phyloP scores from a whole-genome alignment of 2,329 filamentous ascomycete genomes.

The Pseudogymnoascus sp. region DNA sequence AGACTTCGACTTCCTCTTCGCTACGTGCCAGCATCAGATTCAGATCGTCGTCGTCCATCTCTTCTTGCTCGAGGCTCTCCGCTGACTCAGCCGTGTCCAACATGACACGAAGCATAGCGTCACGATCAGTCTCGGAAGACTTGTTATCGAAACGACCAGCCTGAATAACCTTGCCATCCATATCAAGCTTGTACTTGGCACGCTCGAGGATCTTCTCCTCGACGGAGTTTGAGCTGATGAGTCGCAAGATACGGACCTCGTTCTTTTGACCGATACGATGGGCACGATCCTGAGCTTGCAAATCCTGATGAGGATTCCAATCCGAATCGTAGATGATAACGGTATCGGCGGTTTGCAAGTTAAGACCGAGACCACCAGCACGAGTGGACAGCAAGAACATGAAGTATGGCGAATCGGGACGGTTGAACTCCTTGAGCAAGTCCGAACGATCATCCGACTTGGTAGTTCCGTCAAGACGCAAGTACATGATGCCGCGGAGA shows the following conservation, averaged over 20 bases:
- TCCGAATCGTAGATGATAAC: slow-evolving; percentile 99
- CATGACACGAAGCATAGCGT: slow-evolving; percentile 89
- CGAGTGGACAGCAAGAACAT: slow-evolving; percentile 98
- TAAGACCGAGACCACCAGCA: slow-evolving; percentile 94
- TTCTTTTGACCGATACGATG: slow-evolving; percentile 99
- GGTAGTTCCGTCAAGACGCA: slow-evolving; percentile 91
- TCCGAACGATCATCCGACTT: slow-evolving; percentile 97
- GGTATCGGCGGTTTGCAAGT: slow-evolving; percentile 93
- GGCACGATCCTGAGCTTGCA: slow-evolving; percentile 98
- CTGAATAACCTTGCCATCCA: slow-evolving; percentile 99
- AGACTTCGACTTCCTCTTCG: slow-evolving; percentile 67
- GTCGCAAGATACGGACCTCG: slow-evolving; percentile 88
- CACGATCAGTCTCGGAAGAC: slow-evolving; percentile 95
- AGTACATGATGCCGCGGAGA: slow-evolving; percentile 71
- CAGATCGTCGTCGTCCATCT: slow-evolving; percentile 97
- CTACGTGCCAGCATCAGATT: slow-evolving; percentile 89
- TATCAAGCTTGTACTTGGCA: slow-evolving; percentile 95
- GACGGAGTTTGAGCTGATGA: slow-evolving; percentile 94
- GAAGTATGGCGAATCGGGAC: slow-evolving; percentile 83
- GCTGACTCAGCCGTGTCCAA: slow-evolving; percentile 72
- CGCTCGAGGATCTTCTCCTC: slow-evolving; percentile 98
- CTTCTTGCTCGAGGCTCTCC: slow-evolving; percentile 69
- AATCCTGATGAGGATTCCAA: slow-evolving; percentile 98
- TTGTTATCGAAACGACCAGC: slow-evolving; percentile 99
- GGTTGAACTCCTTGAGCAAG: slow-evolving; percentile 81